A percentile compares a stretch with the other conserved stretches of the same genome.
phyloP scores from a whole-genome alignment of 2,329 filamentous ascomycete species.

The Chalara sp. region DNA sequence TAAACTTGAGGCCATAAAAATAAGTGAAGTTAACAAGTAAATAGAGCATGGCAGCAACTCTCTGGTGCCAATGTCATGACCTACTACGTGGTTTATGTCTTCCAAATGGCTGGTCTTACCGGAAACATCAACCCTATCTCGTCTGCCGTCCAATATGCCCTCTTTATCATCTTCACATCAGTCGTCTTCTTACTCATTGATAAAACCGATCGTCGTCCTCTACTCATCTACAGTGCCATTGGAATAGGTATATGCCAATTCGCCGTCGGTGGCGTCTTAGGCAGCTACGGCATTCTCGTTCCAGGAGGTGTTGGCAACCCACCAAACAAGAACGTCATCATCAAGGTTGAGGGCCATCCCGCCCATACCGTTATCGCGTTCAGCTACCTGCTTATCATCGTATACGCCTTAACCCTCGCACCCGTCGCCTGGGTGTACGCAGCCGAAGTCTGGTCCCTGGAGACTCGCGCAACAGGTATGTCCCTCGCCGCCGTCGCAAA shows the following conservation, averaged over 20 bases:
- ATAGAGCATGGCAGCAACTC: conserved; percentile 21
- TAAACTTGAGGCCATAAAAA: conserved; percentile 8
- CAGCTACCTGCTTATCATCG: conserved; percentile 56
- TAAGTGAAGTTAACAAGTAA: background rate
- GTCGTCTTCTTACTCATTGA: conserved; percentile 20
- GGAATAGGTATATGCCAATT: conserved; percentile 38
- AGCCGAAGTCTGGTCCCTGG: conserved; percentile 56
- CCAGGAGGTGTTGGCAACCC: conserved; percentile 35
- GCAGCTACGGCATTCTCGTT: conserved; percentile 33
- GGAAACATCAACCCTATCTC: conserved; percentile 29
- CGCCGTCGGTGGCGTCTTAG: conserved; percentile 38
- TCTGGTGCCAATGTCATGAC: conserved; percentile 24
- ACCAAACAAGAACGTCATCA: conserved; percentile 42
- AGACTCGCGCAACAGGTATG: conserved; percentile 54
- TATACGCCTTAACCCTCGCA: conserved; percentile 57
- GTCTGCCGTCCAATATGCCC: conserved; percentile 18
- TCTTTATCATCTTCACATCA: conserved; percentile 19
- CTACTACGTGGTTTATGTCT: conserved; percentile 32
- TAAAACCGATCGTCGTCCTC: conserved; percentile 19
- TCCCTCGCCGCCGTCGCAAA: conserved; percentile 48
- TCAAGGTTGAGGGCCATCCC: conserved; percentile 42
- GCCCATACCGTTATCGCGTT: conserved; percentile 62
- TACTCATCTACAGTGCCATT: conserved; percentile 34
- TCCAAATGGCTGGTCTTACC: conserved; percentile 30
- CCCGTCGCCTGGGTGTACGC: conserved; percentile 61